Conservation (phyloP, 805 yeast genomes). For the Ogataea pignaliae region DNA sequence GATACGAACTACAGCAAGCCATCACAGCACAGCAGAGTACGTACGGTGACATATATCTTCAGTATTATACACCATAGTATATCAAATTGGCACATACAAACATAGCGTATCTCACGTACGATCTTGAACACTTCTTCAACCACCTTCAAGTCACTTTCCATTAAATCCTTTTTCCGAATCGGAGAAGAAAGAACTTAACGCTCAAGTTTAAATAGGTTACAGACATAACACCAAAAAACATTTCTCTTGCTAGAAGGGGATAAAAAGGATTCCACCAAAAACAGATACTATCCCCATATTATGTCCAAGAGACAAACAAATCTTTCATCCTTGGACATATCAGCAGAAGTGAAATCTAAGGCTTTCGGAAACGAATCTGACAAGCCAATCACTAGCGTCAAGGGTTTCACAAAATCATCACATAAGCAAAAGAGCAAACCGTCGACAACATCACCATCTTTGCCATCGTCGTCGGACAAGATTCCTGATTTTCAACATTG, state of each 20-base stretch:
- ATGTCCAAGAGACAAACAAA: conserved; percentile 11
- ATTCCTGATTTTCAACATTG: conserved; percentile 26
- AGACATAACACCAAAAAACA: background rate
- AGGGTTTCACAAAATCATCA: conserved; percentile 3
- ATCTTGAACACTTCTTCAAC: too few relatives aligned
- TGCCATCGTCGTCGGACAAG: background rate
- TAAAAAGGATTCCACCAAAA: background rate
- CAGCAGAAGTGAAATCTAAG: conserved; percentile 20
- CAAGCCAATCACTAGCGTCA: conserved; percentile 15
- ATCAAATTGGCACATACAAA: too few relatives aligned
- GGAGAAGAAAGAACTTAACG: too few relatives aligned
- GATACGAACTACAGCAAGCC: background rate
- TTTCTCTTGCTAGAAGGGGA: background rate
- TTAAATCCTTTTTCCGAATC: too few relatives aligned
- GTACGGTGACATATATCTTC: too few relatives aligned
- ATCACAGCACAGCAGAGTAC: background rate
- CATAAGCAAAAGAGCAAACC: conserved; percentile 5
- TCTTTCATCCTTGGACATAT: conserved; percentile 11
- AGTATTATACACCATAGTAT: too few relatives aligned
- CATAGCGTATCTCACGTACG: too few relatives aligned
- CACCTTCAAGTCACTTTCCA: too few relatives aligned
- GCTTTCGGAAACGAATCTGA: conserved; percentile 24
- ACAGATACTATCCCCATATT: background rate
- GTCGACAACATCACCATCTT: conserved; percentile 5
- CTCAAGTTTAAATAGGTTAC: too few relatives aligned